These are phyloP conservation scores for Metschnikowia kofuensis DNA, from an alignment of 805 yeast species.

Conservation along the genomic window DNA sequence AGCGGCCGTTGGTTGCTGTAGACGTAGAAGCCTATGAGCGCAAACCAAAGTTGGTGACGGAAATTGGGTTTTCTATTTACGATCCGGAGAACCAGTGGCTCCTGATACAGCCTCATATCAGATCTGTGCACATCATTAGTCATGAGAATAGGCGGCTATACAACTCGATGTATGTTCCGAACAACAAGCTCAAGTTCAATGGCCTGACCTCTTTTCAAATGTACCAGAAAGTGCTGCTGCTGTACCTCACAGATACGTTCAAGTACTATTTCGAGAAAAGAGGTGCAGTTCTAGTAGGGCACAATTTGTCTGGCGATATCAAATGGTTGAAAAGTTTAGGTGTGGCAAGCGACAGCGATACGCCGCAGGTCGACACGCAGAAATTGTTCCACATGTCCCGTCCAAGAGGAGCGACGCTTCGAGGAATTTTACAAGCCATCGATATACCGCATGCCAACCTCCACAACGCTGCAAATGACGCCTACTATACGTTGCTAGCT, in stretches of 20 bases:
- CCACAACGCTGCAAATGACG: slow-evolving; percentile 30
- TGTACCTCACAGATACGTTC: slow-evolving; percentile 12
- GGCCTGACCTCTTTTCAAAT: slow-evolving; percentile 23
- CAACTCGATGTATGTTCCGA: slow-evolving; percentile 23
- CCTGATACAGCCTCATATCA: slow-evolving; percentile 18
- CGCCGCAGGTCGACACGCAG: slow-evolving; percentile 22
- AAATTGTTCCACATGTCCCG: slow-evolving; percentile 16
- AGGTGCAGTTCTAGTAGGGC: slow-evolving; percentile 21
- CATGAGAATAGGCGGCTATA: slow-evolving; percentile 16
- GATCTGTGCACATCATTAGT: slow-evolving; percentile 20
- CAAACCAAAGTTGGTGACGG: slow-evolving; percentile 18
- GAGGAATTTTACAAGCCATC: slow-evolving; percentile 20
- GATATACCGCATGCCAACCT: slow-evolving; percentile 24
- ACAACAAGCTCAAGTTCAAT: slow-evolving; percentile 20
- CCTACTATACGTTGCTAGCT: slow-evolving; percentile 27
- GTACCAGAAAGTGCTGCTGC: slow-evolving; percentile 8
- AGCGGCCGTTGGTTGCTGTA: slow-evolving; percentile 23
- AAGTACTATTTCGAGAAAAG: slow-evolving; percentile 16
- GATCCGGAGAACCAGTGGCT: slow-evolving; percentile 20
- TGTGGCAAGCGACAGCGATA: slow-evolving; percentile 2
- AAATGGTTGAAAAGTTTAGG: slow-evolving; percentile 16
- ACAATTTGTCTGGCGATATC: slow-evolving; percentile 17
- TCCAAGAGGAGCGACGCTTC: slow-evolving; percentile 18
- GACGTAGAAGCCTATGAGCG: slow-evolving; percentile 29
- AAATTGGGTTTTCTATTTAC: slow-evolving; percentile 25